Evolutionary conservation across 768 basidiomycete genomes (phyloP), one percentile per base, ranked within the genome.

Genomic region (Amyloporia xantha): DNA sequence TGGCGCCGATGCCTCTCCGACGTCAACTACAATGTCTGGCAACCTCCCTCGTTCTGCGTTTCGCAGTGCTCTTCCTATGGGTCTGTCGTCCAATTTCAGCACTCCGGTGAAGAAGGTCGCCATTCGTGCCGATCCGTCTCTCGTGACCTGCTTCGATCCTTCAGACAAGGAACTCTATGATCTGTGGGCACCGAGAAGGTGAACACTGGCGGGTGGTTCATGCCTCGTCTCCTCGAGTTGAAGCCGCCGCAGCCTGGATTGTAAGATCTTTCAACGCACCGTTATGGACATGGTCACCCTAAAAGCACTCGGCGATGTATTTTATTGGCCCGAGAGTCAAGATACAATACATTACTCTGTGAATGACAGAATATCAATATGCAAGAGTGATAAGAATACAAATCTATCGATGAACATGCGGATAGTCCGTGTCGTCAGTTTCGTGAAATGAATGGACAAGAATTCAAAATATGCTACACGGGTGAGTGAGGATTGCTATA

Each of bases 91-190:
- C 15, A 49, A 23, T 33, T 37, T 55, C 60, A 26, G 58, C 60
- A 59, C 70, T 52, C 56, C 62, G 1, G 46, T 49, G 35, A 46
- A 58, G 44, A 73, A 66, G 56, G 61, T 74, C 27, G 55, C 68
- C 19, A 74, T 88, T 57, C 81, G 83, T 36, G 68, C 79, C 20
- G 86, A 90, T 62, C 76, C 82, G 4, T 67, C 82, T 5, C 68
- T 88, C 36, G 61, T 80, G 48, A 86, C 85, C 27, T 84, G 78
- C 54, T 91, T 91, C 57, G 86, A 91, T 63, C 75, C 79, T 12
- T 70, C 75, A 20, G 89, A 91, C 66, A 81, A 74, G 66, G 83
- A 88, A 55, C 70, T 91, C 19, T 89, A 90, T 57, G 78, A 81
- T 39, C 71, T 90, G 9, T 91, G 89, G 88, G 83, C 72, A 24